These are phyloP conservation scores for Ascodesmis nigricans DNA, from an alignment of 495 filamentous ascomycete species.

Conservation along the genomic window DNA sequence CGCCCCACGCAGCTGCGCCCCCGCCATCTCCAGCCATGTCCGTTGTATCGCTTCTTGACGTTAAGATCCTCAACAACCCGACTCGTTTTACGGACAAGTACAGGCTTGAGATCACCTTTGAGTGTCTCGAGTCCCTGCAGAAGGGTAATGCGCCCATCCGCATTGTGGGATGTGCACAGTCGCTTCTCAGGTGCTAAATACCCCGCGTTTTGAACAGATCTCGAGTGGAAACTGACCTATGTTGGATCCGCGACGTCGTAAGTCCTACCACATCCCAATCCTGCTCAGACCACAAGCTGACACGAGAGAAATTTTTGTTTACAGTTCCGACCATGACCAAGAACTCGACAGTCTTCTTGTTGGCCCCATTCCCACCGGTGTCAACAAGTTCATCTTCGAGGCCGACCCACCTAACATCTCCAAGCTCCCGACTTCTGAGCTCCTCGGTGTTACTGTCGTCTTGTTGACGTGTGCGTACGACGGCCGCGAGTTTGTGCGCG, in stretches of 20 bases:
- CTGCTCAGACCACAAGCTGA: not conserved
- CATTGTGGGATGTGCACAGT: conserved; percentile 2
- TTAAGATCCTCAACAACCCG: conserved; percentile 90
- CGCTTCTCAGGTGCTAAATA: conserved; percentile 2
- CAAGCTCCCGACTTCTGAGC: conserved; percentile 80
- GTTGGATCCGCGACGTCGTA: conserved; percentile 95
- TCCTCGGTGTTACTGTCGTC: conserved; percentile 91
- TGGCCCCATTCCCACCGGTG: conserved; percentile 83
- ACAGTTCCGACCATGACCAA: conserved; percentile 83
- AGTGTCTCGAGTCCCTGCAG: conserved; percentile 78
- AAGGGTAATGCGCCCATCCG: no score
- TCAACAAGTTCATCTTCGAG: conserved; percentile 97
- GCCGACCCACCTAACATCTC: conserved; percentile 74
- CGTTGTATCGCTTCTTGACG: conserved; percentile 83
- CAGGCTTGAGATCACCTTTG: conserved; percentile 95
- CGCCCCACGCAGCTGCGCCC: conserved; percentile 10
- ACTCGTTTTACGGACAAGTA: conserved; percentile 74
- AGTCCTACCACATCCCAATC: conserved; percentile 21
- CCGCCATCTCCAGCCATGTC: conserved; percentile 41
- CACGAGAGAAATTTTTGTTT: conserved; percentile 3
- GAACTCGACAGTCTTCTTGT: conserved; percentile 93
- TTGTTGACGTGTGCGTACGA: conserved; percentile 94
- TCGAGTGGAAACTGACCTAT: conserved; percentile 98
- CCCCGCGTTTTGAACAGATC: conserved; percentile 39
- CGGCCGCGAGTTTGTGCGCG: conserved; percentile 85